These are phyloP conservation scores for Solioccasus polychromus DNA, from an alignment of 768 basidiomycete species.

Conservation along the genomic window DNA sequence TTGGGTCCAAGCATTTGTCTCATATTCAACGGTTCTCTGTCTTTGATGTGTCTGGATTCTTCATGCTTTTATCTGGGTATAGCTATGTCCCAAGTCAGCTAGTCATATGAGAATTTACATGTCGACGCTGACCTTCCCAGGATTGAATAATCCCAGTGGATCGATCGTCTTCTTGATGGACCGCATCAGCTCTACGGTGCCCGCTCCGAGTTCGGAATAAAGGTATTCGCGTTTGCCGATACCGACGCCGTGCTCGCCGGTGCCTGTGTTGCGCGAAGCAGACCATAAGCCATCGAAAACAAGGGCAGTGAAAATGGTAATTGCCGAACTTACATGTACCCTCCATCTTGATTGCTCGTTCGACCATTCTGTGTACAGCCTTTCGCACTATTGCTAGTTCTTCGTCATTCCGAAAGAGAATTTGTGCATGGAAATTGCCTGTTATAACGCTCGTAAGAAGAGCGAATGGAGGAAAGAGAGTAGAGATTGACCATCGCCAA, in stretches of 20 bases:
- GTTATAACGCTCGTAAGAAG: background rate
- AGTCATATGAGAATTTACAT: background rate
- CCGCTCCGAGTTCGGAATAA: constrained; percentile 75
- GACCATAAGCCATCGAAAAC: background rate
- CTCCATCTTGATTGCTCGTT: constrained; percentile 65
- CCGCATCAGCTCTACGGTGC: constrained; percentile 84
- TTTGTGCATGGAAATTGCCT: constrained; percentile 51
- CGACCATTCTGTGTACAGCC: constrained; percentile 59
- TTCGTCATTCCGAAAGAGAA: constrained; percentile 57
- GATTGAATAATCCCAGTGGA: constrained; percentile 76
- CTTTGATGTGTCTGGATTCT: too few species aligned
- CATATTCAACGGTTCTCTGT: background rate
- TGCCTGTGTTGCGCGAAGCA: constrained; percentile 38
- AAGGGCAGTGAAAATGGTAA: background rate
- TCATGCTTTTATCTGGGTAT: constrained; percentile 27
- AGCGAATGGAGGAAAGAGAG: constrained; percentile 24
- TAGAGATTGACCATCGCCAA: constrained; percentile 56
- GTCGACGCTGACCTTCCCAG: constrained; percentile 62
- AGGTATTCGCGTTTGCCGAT: constrained; percentile 82
- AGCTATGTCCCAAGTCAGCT: constrained; percentile 6
- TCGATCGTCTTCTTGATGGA: constrained; percentile 73
- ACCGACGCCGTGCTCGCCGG: constrained; percentile 86
- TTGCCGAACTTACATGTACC: constrained; percentile 56
- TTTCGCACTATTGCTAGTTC: constrained; percentile 43
- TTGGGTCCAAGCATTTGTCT: too few species aligned